A percentile compares a stretch with the other conserved stretches of the same genome.
Evolutionary conservation across 257 asterid genomes (phyloP).

Genomic region (Solanum pinnatisectum): DNA sequence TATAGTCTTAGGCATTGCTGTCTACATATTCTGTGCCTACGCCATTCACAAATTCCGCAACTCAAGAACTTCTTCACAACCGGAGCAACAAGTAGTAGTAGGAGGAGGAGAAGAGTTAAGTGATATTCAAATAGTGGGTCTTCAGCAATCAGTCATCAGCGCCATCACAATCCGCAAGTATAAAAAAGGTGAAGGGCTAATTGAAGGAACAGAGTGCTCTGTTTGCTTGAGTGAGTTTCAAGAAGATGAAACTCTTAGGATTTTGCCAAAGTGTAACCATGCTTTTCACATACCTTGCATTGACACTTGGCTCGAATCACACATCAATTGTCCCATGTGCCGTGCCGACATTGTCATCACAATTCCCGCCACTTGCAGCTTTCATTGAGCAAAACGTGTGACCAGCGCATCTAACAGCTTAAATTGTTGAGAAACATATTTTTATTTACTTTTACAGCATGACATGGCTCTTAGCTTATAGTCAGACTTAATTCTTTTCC

Average conservation of each 20-base stretch:
- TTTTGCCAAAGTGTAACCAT: conserved; percentile 71
- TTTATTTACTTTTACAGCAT: neutral
- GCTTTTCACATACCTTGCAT: conserved; percentile 76
- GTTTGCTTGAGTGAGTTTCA: conserved; percentile 69
- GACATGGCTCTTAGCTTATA: neutral
- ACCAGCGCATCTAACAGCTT: neutral
- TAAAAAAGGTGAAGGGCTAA: conserved; percentile 47
- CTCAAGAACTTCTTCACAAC: neutral
- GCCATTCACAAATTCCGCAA: conserved; percentile 23
- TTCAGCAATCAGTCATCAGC: conserved; percentile 49
- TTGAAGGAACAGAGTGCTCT: conserved; percentile 65
- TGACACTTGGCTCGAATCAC: conserved; percentile 77
- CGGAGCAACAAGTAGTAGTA: neutral
- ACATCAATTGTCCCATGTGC: conserved; percentile 77
- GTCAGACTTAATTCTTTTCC: neutral
- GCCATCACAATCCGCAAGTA: conserved; percentile 43
- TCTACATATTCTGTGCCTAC: conserved; percentile 27
- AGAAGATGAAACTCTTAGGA: conserved; percentile 49
- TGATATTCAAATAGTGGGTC: conserved; percentile 46
- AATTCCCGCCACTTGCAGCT: neutral
- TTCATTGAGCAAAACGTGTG: neutral
- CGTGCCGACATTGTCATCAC: conserved; percentile 24
- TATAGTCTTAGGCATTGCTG: conserved; percentile 20
- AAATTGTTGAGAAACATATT: neutral
- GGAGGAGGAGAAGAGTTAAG: conserved; percentile 4